Evolutionary conservation across 441 rosid species (phyloP), one percentile per base, ranked within the genome.

Genomic region (Aquilaria agallochum): DNA sequence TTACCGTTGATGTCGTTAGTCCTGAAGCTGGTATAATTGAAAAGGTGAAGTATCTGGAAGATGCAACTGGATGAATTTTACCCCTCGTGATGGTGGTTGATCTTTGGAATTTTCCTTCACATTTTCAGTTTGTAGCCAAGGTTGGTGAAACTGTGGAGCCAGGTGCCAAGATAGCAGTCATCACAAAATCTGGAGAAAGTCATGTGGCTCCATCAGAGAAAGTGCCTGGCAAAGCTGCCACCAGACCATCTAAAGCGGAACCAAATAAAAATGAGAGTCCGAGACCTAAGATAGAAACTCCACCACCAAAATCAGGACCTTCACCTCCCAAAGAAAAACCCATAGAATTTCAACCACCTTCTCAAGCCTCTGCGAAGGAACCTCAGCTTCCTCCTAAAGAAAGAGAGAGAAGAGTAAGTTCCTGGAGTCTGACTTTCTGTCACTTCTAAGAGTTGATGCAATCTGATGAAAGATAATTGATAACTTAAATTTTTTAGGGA

Each of bases 341-440:
- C 5, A 82, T 65, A 71, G 68, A 73, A 56, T 67, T 78, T 47
- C 40, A 58, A 49, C 66, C 75, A 32, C 73, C 72, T 20, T 58
- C 74, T 60, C 58, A 78, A 69, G 40, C 13, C 12, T 67, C 76
- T 60, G 76, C 81, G 40, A 67, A 76, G 53, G 88, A 80, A 47
- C 88, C 88, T 2, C 81, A 77, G 64, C 85, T 77, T 54, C 85
- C 83, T 56, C 85, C 88, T n/a, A 83, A 83, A 69, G 83, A 77
- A 10, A 69, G 81, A 47, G 83, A 78, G 74, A 80, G 85, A 74
- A 69, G 88, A 50, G 83, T 78, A 64, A 63, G 74, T 70, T 13
- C 45, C 20, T 30, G 59, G 40, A 9, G 15, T 32, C 4, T 10
- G 15, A 5, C 15, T 47, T 20, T 20, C 20, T 5, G 45, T 40